phyloP scores from a whole-genome alignment of 2,329 filamentous ascomycete genomes.

The Claviceps digitariae region DNA sequence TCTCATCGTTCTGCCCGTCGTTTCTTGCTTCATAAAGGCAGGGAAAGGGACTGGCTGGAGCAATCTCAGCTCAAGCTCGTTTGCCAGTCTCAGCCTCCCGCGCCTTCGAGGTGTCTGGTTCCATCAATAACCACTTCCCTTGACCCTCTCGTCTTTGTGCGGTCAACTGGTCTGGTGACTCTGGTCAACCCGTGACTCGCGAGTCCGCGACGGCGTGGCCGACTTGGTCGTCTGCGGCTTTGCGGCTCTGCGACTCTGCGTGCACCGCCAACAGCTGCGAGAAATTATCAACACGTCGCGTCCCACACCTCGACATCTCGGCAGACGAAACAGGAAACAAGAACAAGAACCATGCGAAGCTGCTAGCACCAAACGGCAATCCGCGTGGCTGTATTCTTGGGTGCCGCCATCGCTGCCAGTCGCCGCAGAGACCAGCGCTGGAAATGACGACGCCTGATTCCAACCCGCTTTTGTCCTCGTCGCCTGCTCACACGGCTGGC shows the following conservation, averaged over 20 bases:
- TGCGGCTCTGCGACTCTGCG: too few relatives aligned
- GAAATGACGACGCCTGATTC: neutral
- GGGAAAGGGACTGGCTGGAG: neutral
- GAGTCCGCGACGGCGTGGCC: neutral
- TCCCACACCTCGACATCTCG: neutral
- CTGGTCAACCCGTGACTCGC: too few relatives aligned
- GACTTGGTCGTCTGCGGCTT: neutral
- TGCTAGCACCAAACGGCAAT: conserved; percentile 1
- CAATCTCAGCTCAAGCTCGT: neutral
- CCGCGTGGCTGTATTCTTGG: neutral
- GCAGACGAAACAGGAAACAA: too few relatives aligned
- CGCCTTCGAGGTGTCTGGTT: neutral
- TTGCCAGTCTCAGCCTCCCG: neutral
- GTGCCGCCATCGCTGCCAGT: conserved; percentile 1
- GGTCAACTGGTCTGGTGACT: neutral
- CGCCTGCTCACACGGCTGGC: conserved; percentile 6
- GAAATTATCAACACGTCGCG: neutral
- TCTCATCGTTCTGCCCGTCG: too few relatives aligned
- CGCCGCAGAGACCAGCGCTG: neutral
- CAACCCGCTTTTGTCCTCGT: conserved; percentile 7
- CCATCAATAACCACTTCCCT: neutral
- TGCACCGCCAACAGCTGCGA: neutral
- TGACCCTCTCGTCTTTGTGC: neutral
- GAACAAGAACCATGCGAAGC: conserved; percentile 4
- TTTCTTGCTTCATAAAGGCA: neutral